Evolutionary conservation across 1,284 basidiomycete genomes (phyloP), one percentile per base, ranked within the genome.

Genomic region (Pyrrhoderma noxium): DNA sequence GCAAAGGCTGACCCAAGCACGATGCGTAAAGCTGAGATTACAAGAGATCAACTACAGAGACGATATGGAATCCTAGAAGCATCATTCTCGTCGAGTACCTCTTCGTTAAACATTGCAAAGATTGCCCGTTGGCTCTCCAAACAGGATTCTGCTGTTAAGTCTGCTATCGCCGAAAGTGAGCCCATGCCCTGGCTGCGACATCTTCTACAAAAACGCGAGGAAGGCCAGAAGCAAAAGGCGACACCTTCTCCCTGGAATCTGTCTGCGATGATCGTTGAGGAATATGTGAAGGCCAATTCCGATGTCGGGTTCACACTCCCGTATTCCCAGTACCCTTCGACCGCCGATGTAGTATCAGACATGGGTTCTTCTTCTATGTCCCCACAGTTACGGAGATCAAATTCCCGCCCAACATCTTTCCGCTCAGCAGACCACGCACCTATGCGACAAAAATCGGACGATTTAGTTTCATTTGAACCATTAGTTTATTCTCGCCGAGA

Each of bases 151-250:
- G 60, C 68, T 16, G 63, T 75, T 9, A 76, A 70, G 53, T 61
- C 67, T 9, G 70, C 75, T 31, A 61, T 88, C 19, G 79, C 80
- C 52, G 73, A 73, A 48, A 70, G 73, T 1, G 85, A 88, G 59
- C 82, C 84, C 11, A 69, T 82, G 48, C 79, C 79, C 3, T 88
- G 83, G 85, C 63, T 85, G 23, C 82, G 79, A 59, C 80, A 86
- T 61, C 67, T 76, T 13, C 59, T 77, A 49, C 75, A 79, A 43
- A 76, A 71, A 55, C 66, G 65, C 22, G 62, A 65, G 35, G 64
- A 60, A 34, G 22, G 13, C 5, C 47, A 49, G 40, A 8, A 7
- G 2, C 37, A 51, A 36, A 40, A 31, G 9, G 46, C 31, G 2
- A 13, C 16, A 16, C 45, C 5, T 8, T 45, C 46, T 39, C 73